Base-by-base conservation (phyloP, 805 yeast species). In the Saccharomycopsis malanga region DNA sequence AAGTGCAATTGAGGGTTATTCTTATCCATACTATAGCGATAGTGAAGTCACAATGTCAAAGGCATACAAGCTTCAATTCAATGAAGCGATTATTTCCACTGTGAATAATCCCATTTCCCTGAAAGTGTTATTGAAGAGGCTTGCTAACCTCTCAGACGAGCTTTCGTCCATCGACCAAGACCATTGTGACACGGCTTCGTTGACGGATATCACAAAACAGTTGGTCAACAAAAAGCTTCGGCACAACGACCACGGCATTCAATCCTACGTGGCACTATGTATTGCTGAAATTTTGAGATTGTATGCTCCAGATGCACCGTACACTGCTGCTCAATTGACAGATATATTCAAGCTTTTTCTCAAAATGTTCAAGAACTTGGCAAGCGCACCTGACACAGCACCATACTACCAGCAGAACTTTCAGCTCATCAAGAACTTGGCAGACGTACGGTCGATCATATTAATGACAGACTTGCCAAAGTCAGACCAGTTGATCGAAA, bases 251-350 rank as follows among this genome's bases (percentile, higher is more conserved):
- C 49, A 60, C 2, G 93, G 91, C 4, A 78, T 88, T 5, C 83
- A 79, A 54, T 77, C 89, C 0, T 76, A 70, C 49, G 74, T 74
- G 1, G 79, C 93, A 5, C 82, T 94, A 57, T 80, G 93, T 53
- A 53, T 87, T 5, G 71, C 87, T 4, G 95, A 88, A 59, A 68
- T 89, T 7, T 63, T 88, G 36, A 69, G 95, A 49, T 61, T 89
- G 14, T 82, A 73, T 57, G 96, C 95, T 0, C 96, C 96, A 0
- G 86, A 88, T 59, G 95, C 96, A 4, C 96, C 97, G 3, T 88
- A 74, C 62, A 77, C 83, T 1, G 78, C 79, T 21, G 53, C 66
- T 1, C 81, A 83, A 54, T 67, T 88, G 34, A 67, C 78, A 0
- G 79, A 70, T 3, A 73, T 87, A 17, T 87, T 88, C 66, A 75